Evolutionary conservation across 1,284 basidiomycete species (phyloP), one percentile per base, ranked within the genome.

Genomic region (Pholiota adiposa): DNA sequence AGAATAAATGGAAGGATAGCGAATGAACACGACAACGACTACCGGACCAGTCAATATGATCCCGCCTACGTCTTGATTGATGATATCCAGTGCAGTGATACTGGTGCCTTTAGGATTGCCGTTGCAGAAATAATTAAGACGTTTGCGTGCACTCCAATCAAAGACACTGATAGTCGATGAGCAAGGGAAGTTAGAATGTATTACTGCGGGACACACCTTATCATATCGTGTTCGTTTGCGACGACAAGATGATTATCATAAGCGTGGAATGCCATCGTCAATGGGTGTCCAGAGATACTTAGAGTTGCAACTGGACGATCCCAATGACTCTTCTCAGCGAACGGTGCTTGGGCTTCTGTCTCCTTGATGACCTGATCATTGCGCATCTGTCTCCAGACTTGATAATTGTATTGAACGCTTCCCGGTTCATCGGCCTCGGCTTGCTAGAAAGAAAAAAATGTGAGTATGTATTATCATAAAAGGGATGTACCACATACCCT

Each of bases 361-460:
- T 94, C 90, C n/a, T 83, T 72, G 21, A 86, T 80, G 55, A 96
- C 84, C 55, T 87, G 83, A 68, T 97, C 96, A 70, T 98, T 98
- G 56, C 96, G 87, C 65, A 92, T 85, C 69, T 97, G 91, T 65
- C 96, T 83, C 97, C 97, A 99, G 2, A 96, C 88, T 71, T 98
- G 95, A 68, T 97, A 93, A 70, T 98, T 98, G 72, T 97, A 98
- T 68, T 92, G 89, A 49, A 92, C 79, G 63, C 93, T 96, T 2
- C 97, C 97, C 16, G 96, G 95, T 74, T 99, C 97, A 70, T 98
- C 96, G 3, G 88, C 88, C 73, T 99, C 97, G 18, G 93, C 88
- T 83, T 96, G 91, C 93, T 95, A 65, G 2, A 12, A 23, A 27
- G 50, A 11, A 57, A 2, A 38, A 34, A 40, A 18, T 23, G 5